Base-by-base conservation (phyloP, 177 flowering plant species). In the Telopea speciosissima region DNA sequence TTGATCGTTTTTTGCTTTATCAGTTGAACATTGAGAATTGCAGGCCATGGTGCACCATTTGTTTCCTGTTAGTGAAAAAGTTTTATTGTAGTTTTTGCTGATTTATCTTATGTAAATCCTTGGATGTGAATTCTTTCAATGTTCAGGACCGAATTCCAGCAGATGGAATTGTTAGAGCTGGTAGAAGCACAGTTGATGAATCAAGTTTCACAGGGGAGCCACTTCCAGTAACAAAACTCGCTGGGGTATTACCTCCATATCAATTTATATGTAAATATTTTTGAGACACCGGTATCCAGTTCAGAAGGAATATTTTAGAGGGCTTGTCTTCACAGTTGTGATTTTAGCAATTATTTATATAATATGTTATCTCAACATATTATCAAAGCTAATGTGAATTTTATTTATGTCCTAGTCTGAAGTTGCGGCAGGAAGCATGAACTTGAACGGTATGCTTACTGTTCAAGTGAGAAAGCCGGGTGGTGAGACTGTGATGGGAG, bases 191-290 rank as follows among this genome's bases (percentile, higher is more conserved):
- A 28, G 81, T 93, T 74, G 98, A 96, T 76, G 99, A 96, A 77
- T 96, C 99, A 68, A 89, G 94, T 77, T 88, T 95, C 74, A 93
- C 97, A 1, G 99, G 99, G 74, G 99, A 95, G 83, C 98, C 98
- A 72, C 77, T 96, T 70, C 99, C 99, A 31, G 90, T 90, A 69
- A 90, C 94, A 26, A 96, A 96, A 81, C 36, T 91, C 59, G 87
- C 92, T 69, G 98, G 93, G 97, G 99, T 93, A 89, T 71, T 72
- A 40, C 24, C 74, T 24, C 58, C 68, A 52, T 28, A 60, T 70
- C 26, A 33, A 40, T 5, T 63, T 22, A 40, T 63, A 62, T 42
- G 49, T 71, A 33, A 61, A 24, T 49, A 59, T 31, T 63, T 24
- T 10, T 52, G 49, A 64, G 10, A 40, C 24, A 65, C 21, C 45